Conservation (phyloP, 495 filamentous ascomycete genomes). For the Podospora appendiculata region DNA sequence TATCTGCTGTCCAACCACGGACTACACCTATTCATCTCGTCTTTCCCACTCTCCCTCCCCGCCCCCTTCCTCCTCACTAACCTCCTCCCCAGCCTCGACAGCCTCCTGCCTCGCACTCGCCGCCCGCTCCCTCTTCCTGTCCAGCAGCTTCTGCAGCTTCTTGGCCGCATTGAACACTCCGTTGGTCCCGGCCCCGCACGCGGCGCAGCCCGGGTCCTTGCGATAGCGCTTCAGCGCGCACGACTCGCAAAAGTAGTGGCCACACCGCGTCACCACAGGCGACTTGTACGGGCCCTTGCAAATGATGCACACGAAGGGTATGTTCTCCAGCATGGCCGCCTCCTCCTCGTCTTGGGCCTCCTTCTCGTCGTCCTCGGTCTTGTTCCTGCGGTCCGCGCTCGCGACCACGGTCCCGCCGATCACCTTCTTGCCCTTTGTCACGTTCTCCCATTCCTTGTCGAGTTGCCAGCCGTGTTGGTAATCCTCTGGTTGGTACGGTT, state of each 20-base stretch:
- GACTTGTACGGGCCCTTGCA: conserved; percentile 74
- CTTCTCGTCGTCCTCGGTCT: conserved; percentile 37
- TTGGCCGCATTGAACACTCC: conserved; percentile 90
- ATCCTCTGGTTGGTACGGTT: conserved; percentile 49
- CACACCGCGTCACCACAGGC: conserved; percentile 82
- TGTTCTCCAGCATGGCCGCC: conserved; percentile 71
- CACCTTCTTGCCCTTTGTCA: conserved; percentile 67
- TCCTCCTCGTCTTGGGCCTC: conserved; percentile 73
- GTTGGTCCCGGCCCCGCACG: conserved; percentile 73
- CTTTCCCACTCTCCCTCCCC: neutral
- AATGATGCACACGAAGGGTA: conserved; percentile 94
- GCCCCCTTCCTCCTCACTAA: conserved; percentile 50
- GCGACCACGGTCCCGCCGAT: conserved; percentile 54
- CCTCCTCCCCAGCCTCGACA: conserved; percentile 61
- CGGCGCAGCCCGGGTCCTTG: conserved; percentile 71
- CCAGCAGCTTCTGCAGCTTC: conserved; percentile 69
- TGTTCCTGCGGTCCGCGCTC: conserved; percentile 42
- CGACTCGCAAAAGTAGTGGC: conserved; percentile 90
- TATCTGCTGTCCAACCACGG: too few species aligned
- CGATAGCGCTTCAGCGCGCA: conserved; percentile 82
- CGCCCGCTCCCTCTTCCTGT: conserved; percentile 71
- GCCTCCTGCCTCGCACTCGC: conserved; percentile 61
- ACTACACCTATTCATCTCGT: neutral
- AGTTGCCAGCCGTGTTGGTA: conserved; percentile 94
- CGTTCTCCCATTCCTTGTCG: conserved; percentile 86